Evolutionary conservation across 129 eudicot genomes (phyloP).

Genomic region (Ambrosia artemisiifolia): DNA sequence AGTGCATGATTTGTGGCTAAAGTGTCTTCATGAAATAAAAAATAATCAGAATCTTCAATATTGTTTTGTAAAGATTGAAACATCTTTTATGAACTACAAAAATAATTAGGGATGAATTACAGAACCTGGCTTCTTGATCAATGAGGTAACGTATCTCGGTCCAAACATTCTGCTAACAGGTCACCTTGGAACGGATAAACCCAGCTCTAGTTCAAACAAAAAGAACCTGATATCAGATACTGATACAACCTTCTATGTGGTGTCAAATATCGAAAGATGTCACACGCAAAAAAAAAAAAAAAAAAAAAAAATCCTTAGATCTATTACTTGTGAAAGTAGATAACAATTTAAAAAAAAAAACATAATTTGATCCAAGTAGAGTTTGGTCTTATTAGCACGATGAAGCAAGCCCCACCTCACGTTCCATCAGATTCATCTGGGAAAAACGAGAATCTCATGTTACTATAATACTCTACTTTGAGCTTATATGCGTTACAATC

Average conservation of each 20-base stretch:
- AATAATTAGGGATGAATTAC: slow-evolving; percentile 26
- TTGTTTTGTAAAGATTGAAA: neutral
- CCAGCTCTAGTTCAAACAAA: slow-evolving; percentile 71
- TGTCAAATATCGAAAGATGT: slow-evolving; percentile 11
- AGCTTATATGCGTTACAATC: slow-evolving; percentile 20
- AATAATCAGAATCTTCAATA: neutral
- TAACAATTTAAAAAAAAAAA: neutral
- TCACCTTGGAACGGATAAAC: slow-evolving; percentile 97
- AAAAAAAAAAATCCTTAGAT: neutral
- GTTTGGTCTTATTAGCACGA: slow-evolving; percentile 36
- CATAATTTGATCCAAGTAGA: neutral
- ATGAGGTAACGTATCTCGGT: slow-evolving; percentile 4
- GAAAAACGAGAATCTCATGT: slow-evolving; percentile 61
- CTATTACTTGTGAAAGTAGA: slow-evolving; percentile 2
- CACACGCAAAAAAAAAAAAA: neutral
- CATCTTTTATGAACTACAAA: slow-evolving; percentile 30
- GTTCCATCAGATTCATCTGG: slow-evolving; percentile 98
- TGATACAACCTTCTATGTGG: neutral
- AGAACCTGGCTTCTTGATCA: slow-evolving; percentile 46
- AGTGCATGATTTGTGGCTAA: neutral
- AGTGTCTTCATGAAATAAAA: neutral
- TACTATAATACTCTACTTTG: slow-evolving; percentile 34
- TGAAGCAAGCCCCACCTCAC: slow-evolving; percentile 75
- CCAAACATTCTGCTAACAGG: slow-evolving; percentile 36
- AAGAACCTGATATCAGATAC: slow-evolving; percentile 39